Base-by-base conservation (phyloP, 2,329 filamentous ascomycete species). In the Venturia oleaginea region DNA sequence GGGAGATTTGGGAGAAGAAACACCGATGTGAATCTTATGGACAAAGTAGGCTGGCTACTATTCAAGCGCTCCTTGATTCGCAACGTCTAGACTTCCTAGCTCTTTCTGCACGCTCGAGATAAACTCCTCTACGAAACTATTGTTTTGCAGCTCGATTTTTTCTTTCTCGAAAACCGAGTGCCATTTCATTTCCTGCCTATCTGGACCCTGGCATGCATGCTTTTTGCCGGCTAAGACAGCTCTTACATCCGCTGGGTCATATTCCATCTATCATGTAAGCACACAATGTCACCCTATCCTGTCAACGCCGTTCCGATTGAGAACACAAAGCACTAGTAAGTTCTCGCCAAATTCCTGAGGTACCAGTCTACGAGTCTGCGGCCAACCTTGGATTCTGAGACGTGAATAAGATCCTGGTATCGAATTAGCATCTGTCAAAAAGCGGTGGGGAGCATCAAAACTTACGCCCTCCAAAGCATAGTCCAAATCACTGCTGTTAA, bases 341-440 rank as follows among this genome's bases (percentile, higher is more conserved):
- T 95, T 76, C 94, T 88, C 67, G 92, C 90, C 73, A 99, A 83
- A 83, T 99, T 99, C 75, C 94, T 88, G 75, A 99, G 85, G 78
- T 99, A 99, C 94, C 94, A 99, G 79, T 99, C 94, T 69, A 99
- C 93, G 73, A 99, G 82, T 81, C 94, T 95, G 72, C 94, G 86
- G 74, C 94, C 94, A 66, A 97, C 92, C 87, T 99, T 99, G 70
- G 93, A 93, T 80, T 99, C 94, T 66, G 93, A 97, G 71, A 99
- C 94, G 79, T 99, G 94, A 76, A 99, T 99, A 72, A 99, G 81
- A 76, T 99, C 93, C 89, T 92, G 71, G 8, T 64, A 42, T 15
- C 62, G 30, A 37, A 66, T 75, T 71, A 76, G 69, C 54, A 64
- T 61, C 34, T 65, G 51, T 38, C 13, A 59, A 11, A 19, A 22